phyloP scores from a whole-genome alignment of 495 filamentous ascomycete genomes.

The Chaetomium tenue region DNA sequence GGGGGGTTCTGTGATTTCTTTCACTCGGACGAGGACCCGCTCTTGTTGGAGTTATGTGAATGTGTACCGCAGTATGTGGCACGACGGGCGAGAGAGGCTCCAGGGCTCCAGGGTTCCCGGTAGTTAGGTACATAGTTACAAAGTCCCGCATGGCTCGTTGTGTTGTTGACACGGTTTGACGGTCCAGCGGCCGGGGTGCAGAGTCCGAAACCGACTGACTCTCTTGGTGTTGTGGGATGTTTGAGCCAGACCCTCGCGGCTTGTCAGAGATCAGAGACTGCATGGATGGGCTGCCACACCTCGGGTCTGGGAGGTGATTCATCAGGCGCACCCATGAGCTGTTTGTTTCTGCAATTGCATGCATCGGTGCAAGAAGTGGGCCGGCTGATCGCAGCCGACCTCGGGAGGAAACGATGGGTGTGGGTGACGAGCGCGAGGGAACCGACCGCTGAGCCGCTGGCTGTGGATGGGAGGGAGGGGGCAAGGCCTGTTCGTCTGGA shows the following conservation, averaged over 20 bases:
- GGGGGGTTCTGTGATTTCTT: neutral
- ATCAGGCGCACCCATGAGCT: constrained; percentile 10
- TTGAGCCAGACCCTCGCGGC: neutral
- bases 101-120: neutral
- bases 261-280: constrained; percentile 11
- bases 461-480: too few species aligned
- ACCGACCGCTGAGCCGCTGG: too few species aligned
- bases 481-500: too few species aligned
- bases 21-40: neutral
- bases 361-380: neutral
- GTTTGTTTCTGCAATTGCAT: constrained; percentile 25
- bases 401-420: neutral
- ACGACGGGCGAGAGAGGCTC: neutral
- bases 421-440: neutral
- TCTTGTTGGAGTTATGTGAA: neutral
- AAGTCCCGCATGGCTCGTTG: too few species aligned
- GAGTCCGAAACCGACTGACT: neutral
- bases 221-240: neutral
- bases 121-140: neutral
- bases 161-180: neutral
- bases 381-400: neutral
- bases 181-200: neutral
- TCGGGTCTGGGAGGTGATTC: constrained; percentile 15
- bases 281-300: constrained; percentile 25
- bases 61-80: constrained; percentile 6